Conservation (phyloP, 75 land plant genomes). For the Cunninghamia lanceolata region DNA sequence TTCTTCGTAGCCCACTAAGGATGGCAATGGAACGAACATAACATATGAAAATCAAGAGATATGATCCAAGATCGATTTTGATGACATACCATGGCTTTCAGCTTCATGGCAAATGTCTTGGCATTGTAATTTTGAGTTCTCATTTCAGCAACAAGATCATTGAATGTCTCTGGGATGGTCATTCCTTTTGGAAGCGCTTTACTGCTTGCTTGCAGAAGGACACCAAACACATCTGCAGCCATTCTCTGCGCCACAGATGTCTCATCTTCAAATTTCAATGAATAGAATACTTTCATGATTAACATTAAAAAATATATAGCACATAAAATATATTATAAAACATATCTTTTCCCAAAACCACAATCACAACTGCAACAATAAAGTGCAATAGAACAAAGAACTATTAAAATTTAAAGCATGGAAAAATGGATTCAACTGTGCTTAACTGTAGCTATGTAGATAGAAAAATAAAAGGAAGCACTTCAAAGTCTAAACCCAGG, state of each 20-base stretch:
- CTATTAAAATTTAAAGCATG: not conserved
- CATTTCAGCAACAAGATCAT: conserved; percentile 70
- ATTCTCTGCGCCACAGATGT: conserved; percentile 45
- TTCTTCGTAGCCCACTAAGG: not conserved
- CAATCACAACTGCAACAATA: not conserved
- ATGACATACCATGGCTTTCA: conserved; percentile 73
- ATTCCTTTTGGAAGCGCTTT: conserved; percentile 20
- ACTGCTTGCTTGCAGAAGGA: conserved; percentile 39
- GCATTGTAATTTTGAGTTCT: conserved; percentile 47
- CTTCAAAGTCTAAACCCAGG: not conserved
- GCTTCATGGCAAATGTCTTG: conserved; percentile 53
- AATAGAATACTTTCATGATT: not conserved
- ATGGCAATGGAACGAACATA: not conserved
- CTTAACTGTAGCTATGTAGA: conserved; percentile 28
- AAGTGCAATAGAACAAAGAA: not conserved
- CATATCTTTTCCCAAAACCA: not conserved
- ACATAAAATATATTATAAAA: not conserved
- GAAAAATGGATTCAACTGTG: not conserved
- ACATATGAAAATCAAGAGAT: not conserved
- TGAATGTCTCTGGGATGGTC: conserved; percentile 58
- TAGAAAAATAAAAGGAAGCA: not conserved
- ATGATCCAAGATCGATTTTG: not conserved
- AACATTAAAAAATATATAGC: conserved; percentile 7
- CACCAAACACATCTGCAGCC: conserved; percentile 47
- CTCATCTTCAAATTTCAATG: conserved; percentile 3